These are phyloP conservation scores for Phytophthora pini DNA, from an alignment of 352 stramenopile genomes.

Conservation along the genomic window DNA sequence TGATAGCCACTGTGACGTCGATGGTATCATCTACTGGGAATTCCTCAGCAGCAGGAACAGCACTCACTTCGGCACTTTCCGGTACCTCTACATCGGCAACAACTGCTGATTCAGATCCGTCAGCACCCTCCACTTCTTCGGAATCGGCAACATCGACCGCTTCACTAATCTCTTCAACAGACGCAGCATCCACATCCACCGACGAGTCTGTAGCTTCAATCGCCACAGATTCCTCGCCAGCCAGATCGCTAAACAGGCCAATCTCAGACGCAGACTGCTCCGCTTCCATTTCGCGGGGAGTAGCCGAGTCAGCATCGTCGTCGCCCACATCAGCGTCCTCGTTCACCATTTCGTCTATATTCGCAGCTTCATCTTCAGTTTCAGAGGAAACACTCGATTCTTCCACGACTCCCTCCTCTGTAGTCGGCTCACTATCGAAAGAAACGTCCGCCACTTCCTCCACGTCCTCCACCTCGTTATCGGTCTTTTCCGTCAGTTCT, in stretches of 20 bases:
- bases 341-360: background rate
- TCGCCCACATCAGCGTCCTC: conserved; percentile 9
- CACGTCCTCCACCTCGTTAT: background rate
- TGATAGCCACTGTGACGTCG: background rate
- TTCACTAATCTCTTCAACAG: background rate
- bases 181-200: conserved; percentile 1
- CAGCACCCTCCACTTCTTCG: background rate
- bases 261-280: conserved; percentile 13
- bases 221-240: conserved; percentile 16
- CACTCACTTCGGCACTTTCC: conserved; percentile 6
- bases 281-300: conserved; percentile 2
- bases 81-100: background rate
- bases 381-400: conserved; percentile 7
- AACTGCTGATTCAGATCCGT: background rate
- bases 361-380: background rate
- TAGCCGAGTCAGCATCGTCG: conserved; percentile 1
- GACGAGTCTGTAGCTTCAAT: conserved; percentile 26
- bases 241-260: conserved; percentile 3
- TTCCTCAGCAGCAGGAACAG: conserved; percentile 7
- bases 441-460: background rate
- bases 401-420: conserved; percentile 1
- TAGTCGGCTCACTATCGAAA: conserved; percentile 2
- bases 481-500: background rate
- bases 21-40: background rate
- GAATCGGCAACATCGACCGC: background rate